Conservation (phyloP, 2,329 filamentous ascomycete species). For the Aspergillus niger region DNA sequence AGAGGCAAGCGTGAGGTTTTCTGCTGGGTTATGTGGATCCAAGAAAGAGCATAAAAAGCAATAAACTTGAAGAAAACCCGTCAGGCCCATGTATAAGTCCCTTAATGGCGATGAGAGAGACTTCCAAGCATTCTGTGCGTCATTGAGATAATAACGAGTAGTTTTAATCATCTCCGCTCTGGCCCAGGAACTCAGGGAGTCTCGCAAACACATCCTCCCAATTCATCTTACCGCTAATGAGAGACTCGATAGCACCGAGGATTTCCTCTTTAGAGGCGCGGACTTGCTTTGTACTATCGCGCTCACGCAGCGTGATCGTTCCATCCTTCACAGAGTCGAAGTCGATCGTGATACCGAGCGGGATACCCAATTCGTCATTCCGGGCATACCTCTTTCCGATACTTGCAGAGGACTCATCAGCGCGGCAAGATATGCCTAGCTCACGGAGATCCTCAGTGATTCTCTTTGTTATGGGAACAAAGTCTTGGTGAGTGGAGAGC, state of each 20-base stretch:
- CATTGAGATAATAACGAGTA: too few relatives aligned
- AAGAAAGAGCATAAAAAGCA: too few relatives aligned
- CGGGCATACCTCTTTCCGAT: constrained; percentile 94
- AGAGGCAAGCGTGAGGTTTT: too few relatives aligned
- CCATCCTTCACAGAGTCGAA: constrained; percentile 91
- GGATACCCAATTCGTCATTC: constrained; percentile 94
- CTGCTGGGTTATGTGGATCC: too few relatives aligned
- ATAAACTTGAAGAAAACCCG: too few relatives aligned
- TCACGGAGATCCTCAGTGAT: constrained; percentile 76
- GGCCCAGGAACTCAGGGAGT: constrained; percentile 80
- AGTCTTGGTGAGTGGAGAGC: constrained; percentile 76
- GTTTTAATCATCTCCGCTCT: constrained; percentile 49
- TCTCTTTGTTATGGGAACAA: constrained; percentile 73
- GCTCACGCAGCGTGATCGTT: constrained; percentile 83
- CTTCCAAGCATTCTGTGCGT: too few relatives aligned
- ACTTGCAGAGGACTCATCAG: constrained; percentile 86
- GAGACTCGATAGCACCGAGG: constrained; percentile 67
- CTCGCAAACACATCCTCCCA: constrained; percentile 74
- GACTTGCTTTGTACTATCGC: constrained; percentile 88
- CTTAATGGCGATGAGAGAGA: too few relatives aligned
- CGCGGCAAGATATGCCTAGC: constrained; percentile 75
- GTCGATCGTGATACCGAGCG: constrained; percentile 90
- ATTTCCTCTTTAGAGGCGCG: constrained; percentile 80
- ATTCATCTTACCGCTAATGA: constrained; percentile 63
- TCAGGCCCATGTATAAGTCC: too few relatives aligned